A percentile compares a stretch with the other conserved stretches of the same genome.
Conservation (phyloP, 2,329 filamentous ascomycete genomes). For the Microascus cirrosus region DNA sequence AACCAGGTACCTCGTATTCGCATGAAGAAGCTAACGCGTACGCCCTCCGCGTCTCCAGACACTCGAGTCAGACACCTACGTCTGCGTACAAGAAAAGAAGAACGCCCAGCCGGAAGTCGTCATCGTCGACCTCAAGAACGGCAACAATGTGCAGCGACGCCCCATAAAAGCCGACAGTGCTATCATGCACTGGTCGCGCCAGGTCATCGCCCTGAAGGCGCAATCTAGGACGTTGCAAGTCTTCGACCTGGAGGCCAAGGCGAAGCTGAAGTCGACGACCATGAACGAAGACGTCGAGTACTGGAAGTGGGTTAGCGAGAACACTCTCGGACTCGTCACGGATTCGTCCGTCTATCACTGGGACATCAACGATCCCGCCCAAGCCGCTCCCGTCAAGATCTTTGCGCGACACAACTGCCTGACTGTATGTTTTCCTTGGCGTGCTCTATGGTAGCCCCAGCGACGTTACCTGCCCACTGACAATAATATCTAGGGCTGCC, state of each 20-base stretch:
- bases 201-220: conserved; percentile 94
- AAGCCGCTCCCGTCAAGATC: conserved; percentile 73
- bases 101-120: conserved; percentile 84
- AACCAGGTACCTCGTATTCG: not conserved
- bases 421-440: conserved; percentile 43
- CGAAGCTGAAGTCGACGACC: conserved; percentile 90
- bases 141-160: conserved; percentile 86
- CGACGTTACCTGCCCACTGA: conserved; percentile 8
- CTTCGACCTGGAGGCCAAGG: conserved; percentile 86
- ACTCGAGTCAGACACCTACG: conserved; percentile 92
- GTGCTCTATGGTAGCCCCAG: not conserved
- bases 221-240: conserved; percentile 93
- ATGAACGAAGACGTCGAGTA: conserved; percentile 98
- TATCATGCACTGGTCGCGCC: conserved; percentile 96
- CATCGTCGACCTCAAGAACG: conserved; percentile 95
- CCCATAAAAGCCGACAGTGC: conserved; percentile 99
- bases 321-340: conserved; percentile 78
- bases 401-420: conserved; percentile 93
- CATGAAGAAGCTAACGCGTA: not conserved
- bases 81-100: conserved; percentile 94
- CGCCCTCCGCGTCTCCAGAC: conserved; percentile 45
- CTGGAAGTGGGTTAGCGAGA: conserved; percentile 98
- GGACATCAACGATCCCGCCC: conserved; percentile 83
- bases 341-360: conserved; percentile 90
- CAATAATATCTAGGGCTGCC: conserved; percentile 56